Evolutionary conservation across 2,329 filamentous ascomycete genomes (phyloP), one percentile per base, ranked within the genome.

Genomic region (Macrophomina tecta): DNA sequence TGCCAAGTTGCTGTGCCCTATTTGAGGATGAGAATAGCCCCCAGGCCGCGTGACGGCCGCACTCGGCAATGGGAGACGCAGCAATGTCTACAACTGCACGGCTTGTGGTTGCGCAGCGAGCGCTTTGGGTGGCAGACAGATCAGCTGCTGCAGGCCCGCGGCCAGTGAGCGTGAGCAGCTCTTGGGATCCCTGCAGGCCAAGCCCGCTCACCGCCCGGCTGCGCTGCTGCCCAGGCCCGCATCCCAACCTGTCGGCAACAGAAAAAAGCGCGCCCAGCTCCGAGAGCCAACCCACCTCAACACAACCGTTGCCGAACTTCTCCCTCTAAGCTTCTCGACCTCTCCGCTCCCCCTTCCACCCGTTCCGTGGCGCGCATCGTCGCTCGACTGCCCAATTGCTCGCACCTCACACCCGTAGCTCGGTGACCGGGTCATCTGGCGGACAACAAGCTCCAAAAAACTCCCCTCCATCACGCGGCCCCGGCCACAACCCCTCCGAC

Each of bases 281-380:
- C 58, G 58, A 61, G 23, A 23, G 36, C 36, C 58, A 62, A 49
- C 58, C 58, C 58, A 62, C 58, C 58, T 62, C 58, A 62, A 62
- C 58, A 61, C 58, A 62, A 49, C 58, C 45, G 28, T 16, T 28
- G 45, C 32, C 58, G 18, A 23, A 16, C 11, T 45, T 32, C 16
- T 32, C 40, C 8, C 40, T 36, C 56, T 28, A 16, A 40, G 16
- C 55, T n/a, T 23, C 12, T 30, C 23, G 2, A 9, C 12, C 34
- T 38, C n/a, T 18, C 30, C 18, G 18, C 52, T 16, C 28, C 38
- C 5, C n/a, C 40, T 16, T 30, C 32, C 28, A 14, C 18, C 30
- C 30, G 3, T 16, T n/a, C 11, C n/a, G 14, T 5, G 12, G 5
- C 30, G 4, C 58, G 16, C 12, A 1, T 45, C 30, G 4, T 2